A percentile compares a stretch with the other conserved stretches of the same genome.
Evolutionary conservation across 2,329 filamentous ascomycete genomes (phyloP).

Genomic region (Ophiostoma tasmaniense): DNA sequence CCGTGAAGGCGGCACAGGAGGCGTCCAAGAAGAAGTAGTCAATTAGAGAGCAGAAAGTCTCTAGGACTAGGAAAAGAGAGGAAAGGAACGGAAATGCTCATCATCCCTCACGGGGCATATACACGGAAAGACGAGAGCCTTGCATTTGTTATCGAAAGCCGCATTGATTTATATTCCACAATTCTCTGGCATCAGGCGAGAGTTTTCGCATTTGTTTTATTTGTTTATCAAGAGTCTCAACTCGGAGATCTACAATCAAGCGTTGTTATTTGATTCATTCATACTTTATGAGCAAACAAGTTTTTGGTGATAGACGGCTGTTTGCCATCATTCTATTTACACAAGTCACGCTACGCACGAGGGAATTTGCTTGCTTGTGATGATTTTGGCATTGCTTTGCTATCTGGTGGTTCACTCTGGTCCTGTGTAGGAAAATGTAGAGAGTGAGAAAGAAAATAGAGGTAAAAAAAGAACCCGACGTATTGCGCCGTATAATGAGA

Average conservation of each 20-base stretch:
- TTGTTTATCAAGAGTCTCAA: neutral
- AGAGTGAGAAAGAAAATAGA: neutral
- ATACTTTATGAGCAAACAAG: neutral
- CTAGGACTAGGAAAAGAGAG: neutral
- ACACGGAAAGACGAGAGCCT: neutral
- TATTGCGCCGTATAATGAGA: neutral
- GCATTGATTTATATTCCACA: neutral
- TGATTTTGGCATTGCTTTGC: neutral
- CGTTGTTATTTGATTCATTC: neutral
- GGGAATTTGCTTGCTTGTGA: neutral
- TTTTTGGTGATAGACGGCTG: neutral
- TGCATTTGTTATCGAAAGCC: neutral
- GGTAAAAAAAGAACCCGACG: neutral
- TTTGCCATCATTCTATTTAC: neutral
- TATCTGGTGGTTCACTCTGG: neutral
- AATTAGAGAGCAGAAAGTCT: neutral
- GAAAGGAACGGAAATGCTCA: neutral
- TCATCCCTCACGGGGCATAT: neutral
- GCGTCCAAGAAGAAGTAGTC: slow-evolving; percentile 30
- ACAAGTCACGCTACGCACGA: neutral
- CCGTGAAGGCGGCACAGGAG: slow-evolving; percentile 29
- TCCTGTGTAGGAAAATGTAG: neutral
- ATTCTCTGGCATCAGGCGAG: neutral
- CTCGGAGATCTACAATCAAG: neutral
- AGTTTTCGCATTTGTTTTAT: neutral